Evolutionary conservation across 805 yeast species (phyloP).

Genomic region (Candida pseudoglaebosa): DNA sequence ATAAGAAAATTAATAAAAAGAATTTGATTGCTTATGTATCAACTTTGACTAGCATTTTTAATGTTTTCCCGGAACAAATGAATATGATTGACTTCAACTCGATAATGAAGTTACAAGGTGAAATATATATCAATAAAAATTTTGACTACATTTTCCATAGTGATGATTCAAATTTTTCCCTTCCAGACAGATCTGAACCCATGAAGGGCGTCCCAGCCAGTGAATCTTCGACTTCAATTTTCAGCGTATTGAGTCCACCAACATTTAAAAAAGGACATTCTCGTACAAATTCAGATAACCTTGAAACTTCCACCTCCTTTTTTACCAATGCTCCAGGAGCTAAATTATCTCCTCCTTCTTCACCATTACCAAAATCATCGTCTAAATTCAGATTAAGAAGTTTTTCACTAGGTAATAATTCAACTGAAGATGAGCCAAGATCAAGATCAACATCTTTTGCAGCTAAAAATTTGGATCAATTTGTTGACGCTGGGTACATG

Average conservation of each 20-base stretch:
- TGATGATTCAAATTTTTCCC: conserved; percentile 1
- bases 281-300: conserved; percentile 18
- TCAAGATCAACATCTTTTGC: conserved; percentile 17
- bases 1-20: conserved; percentile 44
- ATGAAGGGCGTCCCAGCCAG: conserved; percentile 14
- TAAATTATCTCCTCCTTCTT: conserved; percentile 4
- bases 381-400: neutral
- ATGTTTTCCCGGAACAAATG: conserved; percentile 58
- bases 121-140: conserved; percentile 43
- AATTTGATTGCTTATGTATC: conserved; percentile 48
- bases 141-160: conserved; percentile 30
- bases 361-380: conserved; percentile 5
- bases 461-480: conserved; percentile 25
- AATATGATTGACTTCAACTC: conserved; percentile 56
- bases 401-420: neutral
- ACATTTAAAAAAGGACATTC: conserved; percentile 11
- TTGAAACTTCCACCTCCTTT: conserved; percentile 25
- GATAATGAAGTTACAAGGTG: conserved; percentile 53
- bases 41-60: conserved; percentile 42
- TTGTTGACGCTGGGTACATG: conserved; percentile 36
- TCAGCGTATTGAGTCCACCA: conserved; percentile 2
- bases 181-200: neutral
- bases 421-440: conserved; percentile 1
- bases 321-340: conserved; percentile 27
- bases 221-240: conserved; percentile 15